Percentiles rank a stretch among this genome's conserved stretches.
Conservation (phyloP, 179 eudicot genomes). For the Carnegiea gigantea region DNA sequence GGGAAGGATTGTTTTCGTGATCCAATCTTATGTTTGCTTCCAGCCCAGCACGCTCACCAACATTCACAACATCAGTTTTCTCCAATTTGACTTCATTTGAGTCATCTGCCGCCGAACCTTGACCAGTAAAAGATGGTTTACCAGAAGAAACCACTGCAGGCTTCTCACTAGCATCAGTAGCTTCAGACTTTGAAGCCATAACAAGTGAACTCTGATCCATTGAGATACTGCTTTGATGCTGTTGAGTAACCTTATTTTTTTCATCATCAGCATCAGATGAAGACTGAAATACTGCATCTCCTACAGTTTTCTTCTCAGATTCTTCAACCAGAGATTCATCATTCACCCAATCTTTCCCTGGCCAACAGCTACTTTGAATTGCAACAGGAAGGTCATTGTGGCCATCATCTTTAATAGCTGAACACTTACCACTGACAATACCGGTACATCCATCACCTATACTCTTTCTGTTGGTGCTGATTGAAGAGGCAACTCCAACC, state of each 20-base stretch:
- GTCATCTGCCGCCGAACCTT: constrained; percentile 12
- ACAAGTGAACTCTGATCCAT: neutral
- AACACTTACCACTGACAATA: neutral
- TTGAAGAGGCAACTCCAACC: constrained; percentile 11
- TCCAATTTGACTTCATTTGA: constrained; percentile 12
- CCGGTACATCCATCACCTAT: neutral
- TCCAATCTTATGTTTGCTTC: constrained; percentile 11
- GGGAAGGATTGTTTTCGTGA: constrained; percentile 15
- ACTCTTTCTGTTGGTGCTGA: neutral
- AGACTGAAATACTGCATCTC: neutral
- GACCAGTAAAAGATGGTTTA: neutral
- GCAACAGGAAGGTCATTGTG: constrained; percentile 2
- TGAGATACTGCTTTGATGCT: neutral
- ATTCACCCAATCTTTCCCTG: constrained; percentile 5
- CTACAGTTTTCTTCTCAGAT: constrained; percentile 6
- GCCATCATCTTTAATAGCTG: constrained; percentile 11
- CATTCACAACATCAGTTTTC: constrained; percentile 2
- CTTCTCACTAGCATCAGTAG: constrained; percentile 8
- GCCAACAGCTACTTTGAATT: neutral
- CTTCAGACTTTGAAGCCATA: constrained; percentile 1
- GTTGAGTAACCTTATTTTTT: constrained; percentile 4
- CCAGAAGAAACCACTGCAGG: constrained; percentile 12
- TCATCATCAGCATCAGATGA: constrained; percentile 17
- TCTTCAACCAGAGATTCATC: constrained; percentile 15
- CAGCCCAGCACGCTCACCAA: neutral